Base-by-base conservation (phyloP, 148 eudicot species). In the Rhododendron williamsianum region DNA sequence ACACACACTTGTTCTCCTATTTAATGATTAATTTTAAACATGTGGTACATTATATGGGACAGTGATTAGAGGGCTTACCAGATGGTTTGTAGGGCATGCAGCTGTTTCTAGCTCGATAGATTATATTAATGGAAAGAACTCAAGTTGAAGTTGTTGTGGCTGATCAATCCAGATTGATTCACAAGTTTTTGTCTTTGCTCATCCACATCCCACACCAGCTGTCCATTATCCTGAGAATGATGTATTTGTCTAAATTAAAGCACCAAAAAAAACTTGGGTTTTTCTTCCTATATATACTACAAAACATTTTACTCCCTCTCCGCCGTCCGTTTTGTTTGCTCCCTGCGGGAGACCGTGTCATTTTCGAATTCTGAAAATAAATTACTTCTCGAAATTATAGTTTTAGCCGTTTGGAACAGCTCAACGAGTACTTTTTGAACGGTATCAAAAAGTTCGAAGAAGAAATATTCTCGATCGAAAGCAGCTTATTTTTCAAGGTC, bases 211-310 rank as follows among this genome's bases (percentile, higher is more conserved):
- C 88, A 90, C 38, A 81, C 81, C 25, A 85, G 63, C 82, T 87
- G 90, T 87, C 87, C 86, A 23, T 84, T 83, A 81, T 74, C 87
- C 90, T 90, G 89, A 85, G 87, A 87, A 23, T 86, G 71, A 85
- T 63, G 41, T 49, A 78, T 51, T 45, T 23, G 12, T 76, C 48
- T 41, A 76, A 18, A 38, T 76, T 16, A 41, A 43, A 9, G 19
- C 45, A 38, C 1, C 11, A 6, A 38, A 74, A 74, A 74, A 11
- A 12, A 51, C 30, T 81, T 21, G 35, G 48, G 9, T 3, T 54
- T 81, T 19, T 33, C 16, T 58, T 58, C 1, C 3, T 81, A 7
- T 11, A 46, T 81, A 7, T 11, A 46, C 6, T 76, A 4, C 38
- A 54, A 54, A 13, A 54, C 60, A 54, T 76, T 58, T 58, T 19